Conservation (phyloP, 2,329 filamentous ascomycete species). For the Penicillium sp. region DNA sequence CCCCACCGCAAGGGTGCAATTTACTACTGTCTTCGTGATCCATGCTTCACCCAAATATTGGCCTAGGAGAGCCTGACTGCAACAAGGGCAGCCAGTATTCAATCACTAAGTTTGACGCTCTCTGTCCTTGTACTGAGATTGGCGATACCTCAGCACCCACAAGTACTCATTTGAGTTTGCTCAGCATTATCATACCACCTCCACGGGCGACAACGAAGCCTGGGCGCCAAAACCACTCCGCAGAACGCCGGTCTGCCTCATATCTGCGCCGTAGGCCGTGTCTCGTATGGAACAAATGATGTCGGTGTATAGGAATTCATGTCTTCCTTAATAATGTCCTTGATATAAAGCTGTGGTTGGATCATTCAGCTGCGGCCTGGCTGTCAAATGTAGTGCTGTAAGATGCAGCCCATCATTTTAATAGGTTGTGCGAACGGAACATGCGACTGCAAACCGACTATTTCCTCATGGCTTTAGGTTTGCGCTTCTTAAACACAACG, state of each 20-base stretch:
- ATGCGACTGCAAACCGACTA: slow-evolving; percentile 20
- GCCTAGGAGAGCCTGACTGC: neutral
- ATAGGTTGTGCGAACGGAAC: neutral
- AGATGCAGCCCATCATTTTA: neutral
- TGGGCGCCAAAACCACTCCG: neutral
- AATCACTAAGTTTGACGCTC: neutral
- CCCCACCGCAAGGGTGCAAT: neutral
- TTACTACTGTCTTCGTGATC: neutral
- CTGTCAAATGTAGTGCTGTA: neutral
- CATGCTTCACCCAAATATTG: neutral
- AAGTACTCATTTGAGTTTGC: neutral
- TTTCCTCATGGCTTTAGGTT: slow-evolving; percentile 50
- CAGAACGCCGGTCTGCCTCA: neutral
- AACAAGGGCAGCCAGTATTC: neutral
- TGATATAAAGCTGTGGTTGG: neutral
- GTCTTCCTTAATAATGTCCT: neutral
- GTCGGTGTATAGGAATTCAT: too few species aligned
- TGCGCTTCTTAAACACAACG: slow-evolving; percentile 56
- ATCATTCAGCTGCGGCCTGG: neutral
- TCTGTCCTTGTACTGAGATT: neutral
- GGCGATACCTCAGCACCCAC: neutral
- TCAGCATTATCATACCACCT: neutral
- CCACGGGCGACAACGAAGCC: neutral
- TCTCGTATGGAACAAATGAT: neutral
- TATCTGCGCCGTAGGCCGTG: neutral